Base-by-base conservation (phyloP, 805 yeast species). In the Kregervanrija pseudodelftensis region DNA sequence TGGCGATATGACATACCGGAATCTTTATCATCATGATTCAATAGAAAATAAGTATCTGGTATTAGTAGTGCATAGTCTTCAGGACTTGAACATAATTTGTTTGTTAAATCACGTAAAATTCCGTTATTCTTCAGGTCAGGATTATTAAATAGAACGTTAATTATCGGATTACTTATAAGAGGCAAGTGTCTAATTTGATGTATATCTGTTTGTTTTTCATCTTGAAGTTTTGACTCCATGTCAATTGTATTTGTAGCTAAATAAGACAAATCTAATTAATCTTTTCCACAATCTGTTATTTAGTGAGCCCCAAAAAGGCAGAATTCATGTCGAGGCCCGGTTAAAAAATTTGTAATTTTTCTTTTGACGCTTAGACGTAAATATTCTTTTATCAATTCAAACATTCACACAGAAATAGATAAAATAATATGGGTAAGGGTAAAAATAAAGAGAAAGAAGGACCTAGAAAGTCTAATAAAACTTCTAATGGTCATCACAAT, bases 111-210 rank as follows among this genome's bases (percentile, higher is more conserved):
- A 46, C 69, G 73, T 16, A 58, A 41, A 72, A 63, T 12, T 11
- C 80, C 72, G 0, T 73, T 66, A n/a, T 60, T 62, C 7, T 60
- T 47, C 2, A 79, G 78, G 45, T 65, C 67, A 0, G 84, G 82
- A 52, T 82, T 79, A 63, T 82, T 80, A 67, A 85, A 82, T 7
- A 84, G 61, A 34, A 79, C 71, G 59, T 83, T 79, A 31, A 84
- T 64, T 33, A 81, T 65, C 8, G 90, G 88, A 53, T 84, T 82
- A 7, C 28, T 22, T 22, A 22, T 22, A 8, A 22, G 28, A 5
- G 28, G 28, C 7, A 22, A 7, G 28, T 22, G 28, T 22, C 28
- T 22, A 22, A 22, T 22, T 22, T 22, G 8, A 22, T 22, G 28
- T 22, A 22, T 22, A 22, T 22, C 28, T 8, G 28, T 22, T 8